Percentiles rank a stretch among this genome's conserved stretches.
Evolutionary conservation across 805 yeast genomes (phyloP).

Genomic region (Candida golubevii): DNA sequence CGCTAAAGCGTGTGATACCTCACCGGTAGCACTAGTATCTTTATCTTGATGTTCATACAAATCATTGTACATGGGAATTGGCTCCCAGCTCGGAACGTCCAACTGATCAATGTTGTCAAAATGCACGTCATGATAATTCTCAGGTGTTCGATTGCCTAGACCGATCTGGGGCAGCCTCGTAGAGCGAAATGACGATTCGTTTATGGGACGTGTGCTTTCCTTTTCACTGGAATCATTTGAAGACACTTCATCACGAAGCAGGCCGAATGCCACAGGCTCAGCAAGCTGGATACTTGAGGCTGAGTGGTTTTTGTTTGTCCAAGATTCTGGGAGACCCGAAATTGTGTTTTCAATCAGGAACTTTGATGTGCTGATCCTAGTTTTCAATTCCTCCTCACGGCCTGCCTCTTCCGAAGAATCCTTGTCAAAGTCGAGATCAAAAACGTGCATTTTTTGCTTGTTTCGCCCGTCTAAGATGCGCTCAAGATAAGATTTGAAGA

Average conservation of each 20-base stretch:
- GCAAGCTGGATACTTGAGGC: slow-evolving; percentile 7
- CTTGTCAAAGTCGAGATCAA: slow-evolving; percentile 7
- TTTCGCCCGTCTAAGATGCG: slow-evolving; percentile 23
- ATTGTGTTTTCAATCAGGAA: slow-evolving; percentile 17
- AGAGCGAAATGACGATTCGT: background rate
- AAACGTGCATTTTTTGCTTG: slow-evolving; percentile 1
- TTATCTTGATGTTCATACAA: background rate
- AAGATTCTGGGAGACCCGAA: slow-evolving; percentile 14
- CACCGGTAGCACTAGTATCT: no score
- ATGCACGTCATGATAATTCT: slow-evolving; percentile 4
- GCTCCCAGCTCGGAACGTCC: slow-evolving; percentile 15
- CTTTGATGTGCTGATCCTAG: slow-evolving; percentile 11
- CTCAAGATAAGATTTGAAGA: slow-evolving; percentile 28
- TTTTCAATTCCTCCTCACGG: slow-evolving; percentile 1
- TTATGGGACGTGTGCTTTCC: slow-evolving; percentile 3
- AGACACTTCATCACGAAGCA: slow-evolving; percentile 5
- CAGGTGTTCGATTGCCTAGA: slow-evolving; percentile 6
- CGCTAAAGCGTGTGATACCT: background rate
- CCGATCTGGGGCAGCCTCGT: slow-evolving; percentile 8
- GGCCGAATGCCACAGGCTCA: slow-evolving; percentile 17
- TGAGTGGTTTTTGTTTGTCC: background rate
- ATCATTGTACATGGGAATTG: slow-evolving; percentile 8
- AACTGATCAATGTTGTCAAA: slow-evolving; percentile 11
- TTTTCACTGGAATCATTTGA: slow-evolving; percentile 14
- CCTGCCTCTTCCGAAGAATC: slow-evolving; percentile 5